Evolutionary conservation across 2,329 filamentous ascomycete genomes (phyloP).

Genomic region (Ophiostoma himal-ulmi): DNA sequence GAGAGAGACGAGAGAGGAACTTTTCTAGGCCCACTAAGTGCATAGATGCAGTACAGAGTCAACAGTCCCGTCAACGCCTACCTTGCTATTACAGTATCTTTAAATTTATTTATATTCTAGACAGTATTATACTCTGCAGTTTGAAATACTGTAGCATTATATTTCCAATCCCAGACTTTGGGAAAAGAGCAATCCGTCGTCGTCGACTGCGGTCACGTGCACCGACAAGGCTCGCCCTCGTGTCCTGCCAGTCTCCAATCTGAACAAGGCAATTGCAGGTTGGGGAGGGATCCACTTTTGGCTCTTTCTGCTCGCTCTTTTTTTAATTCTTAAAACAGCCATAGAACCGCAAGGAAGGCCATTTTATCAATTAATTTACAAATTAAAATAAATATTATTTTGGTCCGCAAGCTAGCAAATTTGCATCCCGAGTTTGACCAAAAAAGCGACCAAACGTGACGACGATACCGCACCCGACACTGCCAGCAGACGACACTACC

Average conservation of each 20-base stretch:
- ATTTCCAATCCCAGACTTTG: too few relatives aligned
- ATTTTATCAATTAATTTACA: constrained; percentile 13
- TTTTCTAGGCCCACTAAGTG: constrained; percentile 2
- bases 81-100: too few relatives aligned
- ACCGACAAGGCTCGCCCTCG: constrained; percentile 3
- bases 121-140: background rate
- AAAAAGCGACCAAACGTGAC: background rate
- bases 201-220: background rate
- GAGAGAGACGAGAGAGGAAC: background rate
- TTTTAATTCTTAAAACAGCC: background rate
- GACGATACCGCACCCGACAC: constrained; percentile 11
- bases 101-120: background rate
- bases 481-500: constrained; percentile 8
- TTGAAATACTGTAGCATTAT: too few relatives aligned
- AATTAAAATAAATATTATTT: background rate
- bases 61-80: background rate
- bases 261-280: background rate
- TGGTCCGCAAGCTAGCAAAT: constrained; percentile 17
- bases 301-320: background rate
- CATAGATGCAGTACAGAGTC: background rate
- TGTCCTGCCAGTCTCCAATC: too few relatives aligned
- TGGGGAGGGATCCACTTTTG: background rate
- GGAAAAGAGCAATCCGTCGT: too few relatives aligned
- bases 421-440: constrained; percentile 11
- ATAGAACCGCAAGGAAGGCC: background rate